These are phyloP conservation scores for Aureobasidium sp. DNA, from an alignment of 2,329 filamentous ascomycete genomes.

Conservation along the genomic window DNA sequence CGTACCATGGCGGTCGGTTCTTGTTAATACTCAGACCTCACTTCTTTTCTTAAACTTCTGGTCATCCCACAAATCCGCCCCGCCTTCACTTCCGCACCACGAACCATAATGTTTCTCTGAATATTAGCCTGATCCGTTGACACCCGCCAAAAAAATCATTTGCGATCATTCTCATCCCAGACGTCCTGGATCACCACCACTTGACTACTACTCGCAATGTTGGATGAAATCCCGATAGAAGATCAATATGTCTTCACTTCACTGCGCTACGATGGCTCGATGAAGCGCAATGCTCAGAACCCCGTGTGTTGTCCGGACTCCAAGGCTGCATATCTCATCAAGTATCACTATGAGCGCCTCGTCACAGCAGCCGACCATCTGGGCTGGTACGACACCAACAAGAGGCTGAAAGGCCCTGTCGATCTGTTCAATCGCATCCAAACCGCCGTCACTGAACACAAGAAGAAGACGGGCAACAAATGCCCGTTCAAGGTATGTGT, in stretches of 20 bases:
- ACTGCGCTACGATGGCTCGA: constrained; percentile 57
- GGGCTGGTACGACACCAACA: constrained; percentile 33
- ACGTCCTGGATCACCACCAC: neutral
- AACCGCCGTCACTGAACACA: constrained; percentile 23
- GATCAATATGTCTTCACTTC: constrained; percentile 53
- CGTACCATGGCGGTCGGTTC: neutral
- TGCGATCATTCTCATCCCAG: neutral
- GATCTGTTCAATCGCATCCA: constrained; percentile 25
- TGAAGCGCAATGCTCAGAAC: constrained; percentile 28
- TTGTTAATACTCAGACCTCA: neutral
- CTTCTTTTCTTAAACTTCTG: neutral
- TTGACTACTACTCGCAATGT: neutral
- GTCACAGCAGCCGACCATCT: constrained; percentile 49
- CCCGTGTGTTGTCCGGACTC: constrained; percentile 38
- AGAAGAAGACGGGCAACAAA: constrained; percentile 22
- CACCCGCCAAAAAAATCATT: neutral
- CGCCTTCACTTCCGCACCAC: constrained; percentile 7
- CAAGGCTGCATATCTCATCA: constrained; percentile 68
- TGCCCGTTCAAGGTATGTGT: constrained; percentile 13
- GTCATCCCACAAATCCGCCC: neutral
- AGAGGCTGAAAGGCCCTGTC: constrained; percentile 26
- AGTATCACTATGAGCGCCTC: constrained; percentile 68
- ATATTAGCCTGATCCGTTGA: constrained; percentile 1
- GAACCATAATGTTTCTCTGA: constrained; percentile 6
- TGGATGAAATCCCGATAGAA: constrained; percentile 14